Evolutionary conservation across 305 asterid species (phyloP).

Genomic region (Andrographis paniculata): DNA sequence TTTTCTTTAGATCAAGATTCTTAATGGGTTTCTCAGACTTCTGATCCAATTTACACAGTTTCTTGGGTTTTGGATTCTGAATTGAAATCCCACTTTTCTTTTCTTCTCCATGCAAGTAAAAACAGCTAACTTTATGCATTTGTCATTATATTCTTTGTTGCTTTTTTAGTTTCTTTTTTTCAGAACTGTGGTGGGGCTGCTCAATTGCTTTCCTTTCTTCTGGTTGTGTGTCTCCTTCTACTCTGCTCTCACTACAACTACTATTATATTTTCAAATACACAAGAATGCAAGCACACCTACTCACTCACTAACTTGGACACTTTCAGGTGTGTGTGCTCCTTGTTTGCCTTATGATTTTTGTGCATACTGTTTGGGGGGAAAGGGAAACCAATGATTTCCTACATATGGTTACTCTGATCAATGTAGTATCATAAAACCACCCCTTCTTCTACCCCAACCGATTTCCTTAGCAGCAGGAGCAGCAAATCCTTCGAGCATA

Average conservation of each 20-base stretch:
- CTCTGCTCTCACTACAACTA: no score
- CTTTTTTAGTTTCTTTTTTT: slow-evolving; percentile 16
- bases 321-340: not conserved
- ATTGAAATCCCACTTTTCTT: slow-evolving; percentile 36
- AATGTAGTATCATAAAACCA: no score
- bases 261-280: no score
- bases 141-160: slow-evolving; percentile 27
- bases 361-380: slow-evolving; percentile 29
- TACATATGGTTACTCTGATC: slow-evolving; percentile 27
- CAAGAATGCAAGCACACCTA: no score
- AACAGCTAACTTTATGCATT: slow-evolving; percentile 32
- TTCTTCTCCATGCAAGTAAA: slow-evolving; percentile 25
- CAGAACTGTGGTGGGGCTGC: no score
- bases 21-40: no score
- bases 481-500: no score
- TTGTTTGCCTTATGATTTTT: not conserved
- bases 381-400: slow-evolving; percentile 45
- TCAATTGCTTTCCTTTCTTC: no score
- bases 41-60: slow-evolving; percentile 38
- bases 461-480: no score
- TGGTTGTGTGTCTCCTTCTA: no score
- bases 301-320: not conserved
- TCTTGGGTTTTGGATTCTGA: slow-evolving; percentile 55
- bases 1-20: no score
- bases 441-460: no score